Percentiles rank a stretch among this genome's conserved stretches.
These are phyloP conservation scores for Beauveria sp. DNA, from an alignment of 2,329 filamentous ascomycete species.

Conservation along the genomic window DNA sequence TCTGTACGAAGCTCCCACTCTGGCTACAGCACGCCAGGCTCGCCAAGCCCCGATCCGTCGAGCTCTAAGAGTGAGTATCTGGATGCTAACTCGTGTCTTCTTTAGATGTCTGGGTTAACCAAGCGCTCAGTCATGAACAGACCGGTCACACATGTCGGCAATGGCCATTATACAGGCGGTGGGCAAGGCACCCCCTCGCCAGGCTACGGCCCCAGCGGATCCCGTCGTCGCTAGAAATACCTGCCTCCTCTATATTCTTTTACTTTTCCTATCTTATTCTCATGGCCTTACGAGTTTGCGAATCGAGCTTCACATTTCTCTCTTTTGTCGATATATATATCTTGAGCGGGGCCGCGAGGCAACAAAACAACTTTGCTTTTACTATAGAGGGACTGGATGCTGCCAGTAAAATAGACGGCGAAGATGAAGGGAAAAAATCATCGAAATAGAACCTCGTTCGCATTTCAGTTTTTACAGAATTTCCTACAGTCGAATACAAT, in stretches of 20 bases:
- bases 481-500: background rate
- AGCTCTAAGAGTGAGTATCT: background rate
- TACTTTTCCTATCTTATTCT: background rate
- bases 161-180: background rate
- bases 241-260: too few relatives aligned
- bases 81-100: too few relatives aligned
- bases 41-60: background rate
- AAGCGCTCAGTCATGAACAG: background rate
- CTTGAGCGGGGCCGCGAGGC: background rate
- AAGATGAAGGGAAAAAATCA: background rate
- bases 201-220: background rate
- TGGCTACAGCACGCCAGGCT: background rate
- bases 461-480: background rate
- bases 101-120: background rate
- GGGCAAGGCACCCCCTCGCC: background rate
- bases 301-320: background rate
- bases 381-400: background rate
- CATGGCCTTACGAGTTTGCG: background rate
- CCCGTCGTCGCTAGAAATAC: too few relatives aligned
- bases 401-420: background rate
- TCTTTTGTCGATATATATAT: slow-evolving; percentile 1
- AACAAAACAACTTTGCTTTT: background rate
- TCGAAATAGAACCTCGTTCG: background rate
- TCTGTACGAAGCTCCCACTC: background rate
- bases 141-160: background rate